Conservation (phyloP, 495 filamentous ascomycete species). For the Tuber magnatum region DNA sequence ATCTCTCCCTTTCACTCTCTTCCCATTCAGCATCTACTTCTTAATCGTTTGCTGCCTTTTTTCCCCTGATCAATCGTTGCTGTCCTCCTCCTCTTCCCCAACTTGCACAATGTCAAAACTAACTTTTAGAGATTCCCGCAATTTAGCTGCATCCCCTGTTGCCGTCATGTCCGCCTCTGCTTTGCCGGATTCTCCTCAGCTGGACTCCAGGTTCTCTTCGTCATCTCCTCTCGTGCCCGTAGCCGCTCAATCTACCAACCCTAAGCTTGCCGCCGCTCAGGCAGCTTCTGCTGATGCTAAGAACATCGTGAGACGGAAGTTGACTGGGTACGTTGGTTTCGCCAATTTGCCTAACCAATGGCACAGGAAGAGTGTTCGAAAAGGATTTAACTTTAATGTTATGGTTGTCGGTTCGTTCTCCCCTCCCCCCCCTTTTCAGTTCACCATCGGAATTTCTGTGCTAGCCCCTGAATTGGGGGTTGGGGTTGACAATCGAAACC, state of each 20-base stretch:
- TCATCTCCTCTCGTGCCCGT: conserved; percentile 43
- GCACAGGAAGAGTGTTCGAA: conserved; percentile 99
- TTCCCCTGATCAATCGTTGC: conserved; percentile 11
- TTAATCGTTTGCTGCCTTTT: conserved; percentile 14
- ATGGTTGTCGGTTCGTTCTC: conserved; percentile 89
- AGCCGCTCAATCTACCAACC: conserved; percentile 72
- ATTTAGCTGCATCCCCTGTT: conserved; percentile 16
- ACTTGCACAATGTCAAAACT: conserved; percentile 27
- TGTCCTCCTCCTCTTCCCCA: conserved; percentile 2
- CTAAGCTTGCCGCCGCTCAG: conserved; percentile 61
- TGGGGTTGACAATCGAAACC: conserved; percentile 7
- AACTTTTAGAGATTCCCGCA: conserved; percentile 21
- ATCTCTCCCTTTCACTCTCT: background rate
- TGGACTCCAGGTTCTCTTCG: conserved; percentile 49
- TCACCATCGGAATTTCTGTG: conserved; percentile 1
- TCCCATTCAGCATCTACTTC: conserved; percentile 27
- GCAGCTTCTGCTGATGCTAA: conserved; percentile 77
- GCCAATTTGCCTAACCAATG: conserved; percentile 99
- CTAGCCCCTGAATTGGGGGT: conserved; percentile 24
- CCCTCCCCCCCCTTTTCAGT: conserved; percentile 24
- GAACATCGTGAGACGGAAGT: conserved; percentile 96
- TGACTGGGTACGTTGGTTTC: conserved; percentile 97
- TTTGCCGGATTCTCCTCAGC: conserved; percentile 54
- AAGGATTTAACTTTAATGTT: conserved; percentile 99
- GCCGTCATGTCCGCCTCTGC: conserved; percentile 26